phyloP scores from a whole-genome alignment of 305 asterid species.

The Euphrasia arctica region DNA sequence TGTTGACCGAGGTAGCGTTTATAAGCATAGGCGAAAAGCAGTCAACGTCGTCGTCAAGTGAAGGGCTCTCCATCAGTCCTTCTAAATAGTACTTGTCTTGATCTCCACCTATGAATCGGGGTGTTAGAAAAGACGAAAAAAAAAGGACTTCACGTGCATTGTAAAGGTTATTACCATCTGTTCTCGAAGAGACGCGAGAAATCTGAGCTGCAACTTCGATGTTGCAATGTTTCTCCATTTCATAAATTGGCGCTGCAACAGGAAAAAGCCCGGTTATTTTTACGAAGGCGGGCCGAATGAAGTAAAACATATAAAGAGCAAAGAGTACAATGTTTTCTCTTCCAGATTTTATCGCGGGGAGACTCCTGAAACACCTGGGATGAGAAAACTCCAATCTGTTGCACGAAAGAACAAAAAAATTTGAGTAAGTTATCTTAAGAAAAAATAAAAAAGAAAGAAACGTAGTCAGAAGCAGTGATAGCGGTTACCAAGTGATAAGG shows the following conservation, averaged over 20 bases:
- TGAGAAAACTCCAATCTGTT: conserved; percentile 97
- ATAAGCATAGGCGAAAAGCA: conserved; percentile 93
- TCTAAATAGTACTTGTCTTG: conserved; percentile 76
- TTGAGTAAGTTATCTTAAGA: too few species aligned
- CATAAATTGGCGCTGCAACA: conserved; percentile 85
- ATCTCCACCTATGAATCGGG: conserved; percentile 60
- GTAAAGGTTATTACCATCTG: conserved; percentile 47
- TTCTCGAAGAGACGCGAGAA: conserved; percentile 65
- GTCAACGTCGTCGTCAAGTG: conserved; percentile 88
- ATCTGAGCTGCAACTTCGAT: conserved; percentile 91
- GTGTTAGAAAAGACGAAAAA: neutral
- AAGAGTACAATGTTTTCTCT: conserved; percentile 73
- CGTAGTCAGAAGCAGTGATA: too few species aligned
- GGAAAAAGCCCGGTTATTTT: conserved; percentile 27
- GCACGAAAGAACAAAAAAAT: conserved; percentile 25
- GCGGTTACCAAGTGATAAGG: conserved; percentile 96
- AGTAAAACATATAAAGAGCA: conserved; percentile 12
- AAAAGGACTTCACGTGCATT: neutral
- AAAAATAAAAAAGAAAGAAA: too few species aligned
- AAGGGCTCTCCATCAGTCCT: conserved; percentile 98
- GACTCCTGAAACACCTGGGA: conserved; percentile 99
- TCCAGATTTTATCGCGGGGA: conserved; percentile 93
- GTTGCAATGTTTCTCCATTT: conserved; percentile 98
- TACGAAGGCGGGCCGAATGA: conserved; percentile 27
- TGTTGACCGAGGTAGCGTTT: conserved; percentile 89